These are phyloP conservation scores for Fusarium napiforme DNA, from an alignment of 2,329 filamentous ascomycete genomes.

Conservation along the genomic window DNA sequence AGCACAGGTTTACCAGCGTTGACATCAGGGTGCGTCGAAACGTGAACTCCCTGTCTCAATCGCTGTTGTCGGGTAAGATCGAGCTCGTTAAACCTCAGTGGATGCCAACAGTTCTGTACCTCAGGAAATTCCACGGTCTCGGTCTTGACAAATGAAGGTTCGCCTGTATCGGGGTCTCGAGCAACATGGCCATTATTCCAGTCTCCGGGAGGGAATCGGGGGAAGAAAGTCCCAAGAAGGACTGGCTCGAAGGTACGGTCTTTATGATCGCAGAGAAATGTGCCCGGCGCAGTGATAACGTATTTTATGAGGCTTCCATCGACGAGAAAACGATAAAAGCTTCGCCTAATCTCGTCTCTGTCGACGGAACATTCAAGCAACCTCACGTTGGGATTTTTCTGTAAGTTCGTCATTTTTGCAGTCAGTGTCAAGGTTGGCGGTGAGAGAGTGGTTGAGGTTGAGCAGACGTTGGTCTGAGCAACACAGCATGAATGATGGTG, in stretches of 20 bases:
- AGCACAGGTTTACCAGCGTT: constrained; percentile 35
- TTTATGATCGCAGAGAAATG: constrained; percentile 35
- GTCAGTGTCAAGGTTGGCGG: not conserved
- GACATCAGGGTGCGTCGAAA: constrained; percentile 40
- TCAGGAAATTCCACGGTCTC: constrained; percentile 33
- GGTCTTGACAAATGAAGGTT: constrained; percentile 30
- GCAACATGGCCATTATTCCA: constrained; percentile 40
- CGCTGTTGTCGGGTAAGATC: constrained; percentile 39
- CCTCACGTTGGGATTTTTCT: constrained; percentile 27
- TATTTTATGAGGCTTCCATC: constrained; percentile 43
- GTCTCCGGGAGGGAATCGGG: constrained; percentile 42
- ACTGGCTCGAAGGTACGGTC: constrained; percentile 44
- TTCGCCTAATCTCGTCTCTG: constrained; percentile 32
- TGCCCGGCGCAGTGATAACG: constrained; percentile 37
- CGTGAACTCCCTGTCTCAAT: constrained; percentile 39
- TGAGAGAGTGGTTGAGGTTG: not conserved
- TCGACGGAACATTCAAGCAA: constrained; percentile 45
- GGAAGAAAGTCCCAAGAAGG: constrained; percentile 41
- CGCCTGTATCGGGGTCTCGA: constrained; percentile 32
- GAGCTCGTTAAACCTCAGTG: constrained; percentile 40
- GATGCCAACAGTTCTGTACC: constrained; percentile 39
- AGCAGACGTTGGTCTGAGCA: not conserved
- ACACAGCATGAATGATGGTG: not conserved
- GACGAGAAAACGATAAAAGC: constrained; percentile 46
- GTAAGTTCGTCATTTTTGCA: not conserved